phyloP scores from a whole-genome alignment of 1,284 basidiomycete species.

The Cutaneotrichosporon dermatis region DNA sequence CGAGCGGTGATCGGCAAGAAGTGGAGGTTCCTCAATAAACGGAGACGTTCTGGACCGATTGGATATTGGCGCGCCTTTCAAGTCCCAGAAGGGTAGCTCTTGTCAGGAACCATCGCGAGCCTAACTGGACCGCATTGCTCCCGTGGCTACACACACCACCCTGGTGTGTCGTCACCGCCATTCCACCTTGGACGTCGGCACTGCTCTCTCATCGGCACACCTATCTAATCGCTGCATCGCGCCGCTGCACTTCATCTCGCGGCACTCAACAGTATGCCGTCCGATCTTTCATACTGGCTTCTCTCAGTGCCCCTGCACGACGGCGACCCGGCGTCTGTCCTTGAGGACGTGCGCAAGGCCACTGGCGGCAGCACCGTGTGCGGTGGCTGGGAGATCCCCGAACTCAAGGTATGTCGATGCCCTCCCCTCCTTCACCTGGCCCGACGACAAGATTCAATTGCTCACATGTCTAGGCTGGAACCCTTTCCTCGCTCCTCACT shows the following conservation, averaged over 20 bases:
- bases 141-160: too few relatives aligned
- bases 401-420: constrained; percentile 44
- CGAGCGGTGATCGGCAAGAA: too few relatives aligned
- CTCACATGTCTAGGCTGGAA: constrained; percentile 67
- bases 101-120: too few relatives aligned
- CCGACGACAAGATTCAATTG: too few relatives aligned
- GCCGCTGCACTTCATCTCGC: background rate
- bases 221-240: constrained; percentile 1
- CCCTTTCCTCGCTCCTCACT: constrained; percentile 80
- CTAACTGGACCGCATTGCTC: too few relatives aligned
- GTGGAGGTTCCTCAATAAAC: too few relatives aligned
- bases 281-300: constrained; percentile 55
- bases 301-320: constrained; percentile 53
- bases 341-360: constrained; percentile 47
- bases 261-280: constrained; percentile 47
- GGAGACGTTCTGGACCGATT: too few relatives aligned
- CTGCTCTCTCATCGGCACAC: background rate
- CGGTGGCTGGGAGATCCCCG: constrained; percentile 47
- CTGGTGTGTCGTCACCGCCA: constrained; percentile 1
- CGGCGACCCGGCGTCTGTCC: constrained; percentile 51
- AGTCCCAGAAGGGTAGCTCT: too few relatives aligned
- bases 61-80: too few relatives aligned
- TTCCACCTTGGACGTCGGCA: too few relatives aligned
- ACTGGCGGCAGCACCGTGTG: constrained; percentile 44
- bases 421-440: background rate